Evolutionary conservation across 1,139 yeast genomes (phyloP).

Genomic region (Suhomyces maxii): DNA sequence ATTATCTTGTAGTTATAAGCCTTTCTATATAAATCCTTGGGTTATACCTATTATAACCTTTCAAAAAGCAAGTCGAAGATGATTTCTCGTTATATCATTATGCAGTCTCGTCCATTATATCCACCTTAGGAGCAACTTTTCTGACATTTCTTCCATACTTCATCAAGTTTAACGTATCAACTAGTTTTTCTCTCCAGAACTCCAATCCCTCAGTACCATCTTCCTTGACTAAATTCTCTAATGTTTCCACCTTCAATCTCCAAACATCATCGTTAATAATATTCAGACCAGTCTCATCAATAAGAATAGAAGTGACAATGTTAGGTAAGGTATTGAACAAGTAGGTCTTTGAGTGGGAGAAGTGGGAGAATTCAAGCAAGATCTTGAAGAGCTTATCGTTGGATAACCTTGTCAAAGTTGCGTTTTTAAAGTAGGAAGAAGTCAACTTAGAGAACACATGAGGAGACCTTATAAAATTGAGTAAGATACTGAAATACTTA

Average conservation of each 20-base stretch:
- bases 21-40: too few relatives aligned
- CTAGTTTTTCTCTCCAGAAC: slow-evolving; percentile 30
- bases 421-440: slow-evolving; percentile 18
- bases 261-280: slow-evolving; percentile 28
- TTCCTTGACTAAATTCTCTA: slow-evolving; percentile 25
- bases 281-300: slow-evolving; percentile 9
- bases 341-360: slow-evolving; percentile 25
- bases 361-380: slow-evolving; percentile 23
- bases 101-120: slow-evolving; percentile 26
- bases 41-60: too few relatives aligned
- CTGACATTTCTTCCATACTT: slow-evolving; percentile 30
- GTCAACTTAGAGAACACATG: slow-evolving; percentile 21
- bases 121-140: slow-evolving; percentile 29
- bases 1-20: too few relatives aligned
- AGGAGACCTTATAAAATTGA: slow-evolving; percentile 27
- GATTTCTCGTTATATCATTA: not conserved
- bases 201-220: slow-evolving; percentile 18
- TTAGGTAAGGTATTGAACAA: slow-evolving; percentile 31
- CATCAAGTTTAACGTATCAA: slow-evolving; percentile 26
- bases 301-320: slow-evolving; percentile 17
- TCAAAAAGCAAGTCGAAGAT: too few relatives aligned
- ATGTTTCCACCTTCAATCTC: slow-evolving; percentile 25
- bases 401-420: slow-evolving; percentile 24
- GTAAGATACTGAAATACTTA: slow-evolving; percentile 29
- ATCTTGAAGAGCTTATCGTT: slow-evolving; percentile 27